A percentile compares a stretch with the other conserved stretches of the same genome.
Conservation (phyloP, 176 grass and related monocot species). For the Carex littledalei region DNA sequence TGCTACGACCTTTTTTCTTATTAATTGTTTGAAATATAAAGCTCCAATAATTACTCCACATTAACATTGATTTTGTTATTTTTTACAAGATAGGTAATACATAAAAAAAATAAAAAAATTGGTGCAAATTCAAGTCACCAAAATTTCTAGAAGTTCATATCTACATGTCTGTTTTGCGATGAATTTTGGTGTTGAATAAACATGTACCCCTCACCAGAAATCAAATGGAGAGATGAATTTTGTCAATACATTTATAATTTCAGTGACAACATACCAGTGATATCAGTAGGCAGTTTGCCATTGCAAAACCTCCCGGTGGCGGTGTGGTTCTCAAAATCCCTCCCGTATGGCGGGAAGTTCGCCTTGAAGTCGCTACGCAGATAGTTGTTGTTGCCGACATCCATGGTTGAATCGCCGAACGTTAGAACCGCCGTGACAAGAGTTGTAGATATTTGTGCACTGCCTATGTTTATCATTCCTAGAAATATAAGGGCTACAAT, state of each 20-base stretch:
- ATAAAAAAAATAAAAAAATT: too few species aligned
- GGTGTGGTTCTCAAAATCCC: slow-evolving; percentile 35
- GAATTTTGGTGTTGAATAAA: neutral
- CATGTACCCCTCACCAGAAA: neutral
- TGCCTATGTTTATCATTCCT: neutral
- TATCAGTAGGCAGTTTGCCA: slow-evolving; percentile 67
- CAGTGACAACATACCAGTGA: slow-evolving; percentile 40
- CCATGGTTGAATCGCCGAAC: slow-evolving; percentile 79
- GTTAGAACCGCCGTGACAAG: slow-evolving; percentile 61
- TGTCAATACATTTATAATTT: neutral
- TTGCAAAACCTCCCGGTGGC: slow-evolving; percentile 81
- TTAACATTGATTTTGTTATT: too few species aligned
- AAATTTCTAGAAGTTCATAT: neutral
- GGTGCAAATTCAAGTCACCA: too few species aligned
- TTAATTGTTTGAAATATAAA: too few species aligned
- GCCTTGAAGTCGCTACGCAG: slow-evolving; percentile 51
- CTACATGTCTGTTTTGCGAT: neutral
- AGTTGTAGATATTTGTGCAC: neutral
- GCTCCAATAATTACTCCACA: too few species aligned
- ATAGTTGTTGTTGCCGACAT: slow-evolving; percentile 82
- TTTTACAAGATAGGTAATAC: too few species aligned
- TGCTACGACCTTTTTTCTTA: too few species aligned
- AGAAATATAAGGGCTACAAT: neutral
- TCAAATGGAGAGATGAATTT: neutral
- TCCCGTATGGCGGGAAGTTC: slow-evolving; percentile 61